Evolutionary conservation across 1,284 basidiomycete species (phyloP).

Genomic region (Papiliotrema terrestris): DNA sequence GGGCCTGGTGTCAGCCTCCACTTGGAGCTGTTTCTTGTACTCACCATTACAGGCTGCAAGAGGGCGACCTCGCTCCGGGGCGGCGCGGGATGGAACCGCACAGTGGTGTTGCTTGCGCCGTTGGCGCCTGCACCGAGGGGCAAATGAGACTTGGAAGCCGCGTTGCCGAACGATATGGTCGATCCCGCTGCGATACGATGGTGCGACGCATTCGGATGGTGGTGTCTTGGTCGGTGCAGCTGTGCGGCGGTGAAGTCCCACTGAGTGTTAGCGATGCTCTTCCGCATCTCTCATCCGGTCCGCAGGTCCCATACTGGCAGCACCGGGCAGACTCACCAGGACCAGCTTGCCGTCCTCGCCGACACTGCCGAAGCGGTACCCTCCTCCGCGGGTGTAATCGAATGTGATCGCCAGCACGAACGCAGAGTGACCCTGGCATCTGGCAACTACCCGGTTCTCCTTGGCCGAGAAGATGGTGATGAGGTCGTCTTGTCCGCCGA

Average conservation of each 20-base stretch:
- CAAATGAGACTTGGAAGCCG: conserved; percentile 8
- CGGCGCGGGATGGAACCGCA: conserved; percentile 77
- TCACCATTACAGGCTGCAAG: conserved; percentile 82
- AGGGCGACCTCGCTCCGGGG: conserved; percentile 83
- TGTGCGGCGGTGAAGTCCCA: conserved; percentile 79
- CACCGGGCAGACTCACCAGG: conserved; percentile 56
- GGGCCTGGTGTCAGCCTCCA: conserved; percentile 55
- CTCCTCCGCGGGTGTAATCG: conserved; percentile 71
- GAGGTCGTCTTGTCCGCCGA: conserved; percentile 90
- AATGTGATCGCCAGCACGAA: conserved; percentile 88
- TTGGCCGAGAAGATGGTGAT: conserved; percentile 87
- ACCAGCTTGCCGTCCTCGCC: conserved; percentile 93
- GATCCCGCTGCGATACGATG: conserved; percentile 51
- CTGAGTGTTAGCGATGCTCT: conserved; percentile 46
- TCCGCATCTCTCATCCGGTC: too few species aligned
- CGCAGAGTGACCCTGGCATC: conserved; percentile 94
- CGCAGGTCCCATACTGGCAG: too few species aligned
- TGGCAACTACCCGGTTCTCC: conserved; percentile 88
- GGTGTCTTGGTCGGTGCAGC: conserved; percentile 46
- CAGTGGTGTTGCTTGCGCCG: conserved; percentile 37
- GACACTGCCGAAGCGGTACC: conserved; percentile 86
- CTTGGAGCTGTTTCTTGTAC: neutral
- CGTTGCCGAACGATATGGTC: conserved; percentile 49
- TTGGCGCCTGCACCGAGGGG: conserved; percentile 22
- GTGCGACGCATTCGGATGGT: conserved; percentile 35